phyloP scores from a whole-genome alignment of 2,329 filamentous ascomycete genomes.

The Claviceps digitariae region DNA sequence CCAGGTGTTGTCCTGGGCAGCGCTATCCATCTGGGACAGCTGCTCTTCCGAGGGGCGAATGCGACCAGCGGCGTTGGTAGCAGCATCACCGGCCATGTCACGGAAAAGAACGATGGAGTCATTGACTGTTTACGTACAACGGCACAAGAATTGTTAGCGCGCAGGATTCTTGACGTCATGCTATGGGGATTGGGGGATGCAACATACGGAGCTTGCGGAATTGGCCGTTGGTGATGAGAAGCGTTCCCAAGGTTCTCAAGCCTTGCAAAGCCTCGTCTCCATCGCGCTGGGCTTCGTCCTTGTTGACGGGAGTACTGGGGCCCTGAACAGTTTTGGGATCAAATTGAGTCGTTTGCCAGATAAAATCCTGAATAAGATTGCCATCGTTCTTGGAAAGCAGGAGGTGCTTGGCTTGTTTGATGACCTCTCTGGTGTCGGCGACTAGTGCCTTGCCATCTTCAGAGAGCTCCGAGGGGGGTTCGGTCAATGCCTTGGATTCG shows the following conservation, averaged over 20 bases:
- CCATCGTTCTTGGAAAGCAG: slow-evolving; percentile 90
- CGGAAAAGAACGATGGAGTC: slow-evolving; percentile 72
- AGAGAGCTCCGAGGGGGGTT: slow-evolving; percentile 65
- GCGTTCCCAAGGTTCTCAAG: slow-evolving; percentile 71
- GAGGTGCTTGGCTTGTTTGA: slow-evolving; percentile 72
- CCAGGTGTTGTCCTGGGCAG: slow-evolving; percentile 87
- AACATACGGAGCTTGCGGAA: slow-evolving; percentile 76
- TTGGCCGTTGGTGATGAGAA: slow-evolving; percentile 91
- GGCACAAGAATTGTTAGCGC: not conserved
- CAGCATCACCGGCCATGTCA: slow-evolving; percentile 85
- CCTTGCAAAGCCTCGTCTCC: slow-evolving; percentile 74
- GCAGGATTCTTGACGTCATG: not conserved
- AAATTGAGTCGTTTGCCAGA: slow-evolving; percentile 80
- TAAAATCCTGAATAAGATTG: slow-evolving; percentile 89
- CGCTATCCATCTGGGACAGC: slow-evolving; percentile 62
- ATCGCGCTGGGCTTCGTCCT: slow-evolving; percentile 68
- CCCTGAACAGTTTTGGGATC: slow-evolving; percentile 45
- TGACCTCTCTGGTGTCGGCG: slow-evolving; percentile 61
- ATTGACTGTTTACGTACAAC: slow-evolving; percentile 34
- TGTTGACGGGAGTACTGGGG: slow-evolving; percentile 57
- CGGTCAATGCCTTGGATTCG: slow-evolving; percentile 52
- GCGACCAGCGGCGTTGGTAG: slow-evolving; percentile 59
- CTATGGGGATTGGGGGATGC: not conserved
- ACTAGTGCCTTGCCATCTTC: slow-evolving; percentile 69
- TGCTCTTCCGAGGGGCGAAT: slow-evolving; percentile 69